phyloP scores from a whole-genome alignment of 495 filamentous ascomycete genomes.

The Penicillium crystallinum region DNA sequence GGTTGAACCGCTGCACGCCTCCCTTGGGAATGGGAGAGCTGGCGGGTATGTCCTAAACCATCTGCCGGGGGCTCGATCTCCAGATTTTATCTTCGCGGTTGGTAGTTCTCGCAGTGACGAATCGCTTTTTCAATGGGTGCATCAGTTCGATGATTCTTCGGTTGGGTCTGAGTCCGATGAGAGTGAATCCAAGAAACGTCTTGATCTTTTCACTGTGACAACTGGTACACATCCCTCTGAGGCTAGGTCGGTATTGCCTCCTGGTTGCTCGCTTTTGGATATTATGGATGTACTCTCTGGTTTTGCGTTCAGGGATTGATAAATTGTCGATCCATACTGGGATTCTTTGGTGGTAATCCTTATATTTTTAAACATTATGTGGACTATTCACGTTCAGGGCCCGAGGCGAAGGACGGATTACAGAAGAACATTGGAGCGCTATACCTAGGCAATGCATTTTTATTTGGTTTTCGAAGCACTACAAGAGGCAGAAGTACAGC shows the following conservation, averaged over 20 bases:
- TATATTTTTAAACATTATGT: not conserved
- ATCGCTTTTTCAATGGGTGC: constrained; percentile 82
- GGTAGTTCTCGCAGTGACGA: constrained; percentile 81
- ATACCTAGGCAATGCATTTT: too few relatives aligned
- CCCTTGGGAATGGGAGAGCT: constrained; percentile 52
- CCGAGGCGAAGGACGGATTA: too few relatives aligned
- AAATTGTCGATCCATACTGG: not conserved
- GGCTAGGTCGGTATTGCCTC: constrained; percentile 22
- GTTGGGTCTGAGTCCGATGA: constrained; percentile 34
- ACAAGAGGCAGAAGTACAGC: too few relatives aligned
- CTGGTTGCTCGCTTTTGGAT: constrained; percentile 10
- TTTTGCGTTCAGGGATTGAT: not conserved
- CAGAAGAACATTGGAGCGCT: too few relatives aligned
- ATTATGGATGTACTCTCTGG: constrained; percentile 6
- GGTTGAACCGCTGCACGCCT: constrained; percentile 72
- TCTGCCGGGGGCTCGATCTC: constrained; percentile 25
- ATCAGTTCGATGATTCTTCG: constrained; percentile 42
- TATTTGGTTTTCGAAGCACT: too few relatives aligned
- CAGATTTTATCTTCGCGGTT: constrained; percentile 74
- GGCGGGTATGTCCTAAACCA: constrained; percentile 58
- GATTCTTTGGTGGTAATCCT: not conserved
- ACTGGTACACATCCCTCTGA: constrained; percentile 49
- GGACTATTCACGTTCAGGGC: too few relatives aligned
- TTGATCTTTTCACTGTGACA: constrained; percentile 61
- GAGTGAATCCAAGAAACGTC: not conserved